Evolutionary conservation across 2,329 filamentous ascomycete species (phyloP).

Genomic region (Neodidymelliopsis sp.): DNA sequence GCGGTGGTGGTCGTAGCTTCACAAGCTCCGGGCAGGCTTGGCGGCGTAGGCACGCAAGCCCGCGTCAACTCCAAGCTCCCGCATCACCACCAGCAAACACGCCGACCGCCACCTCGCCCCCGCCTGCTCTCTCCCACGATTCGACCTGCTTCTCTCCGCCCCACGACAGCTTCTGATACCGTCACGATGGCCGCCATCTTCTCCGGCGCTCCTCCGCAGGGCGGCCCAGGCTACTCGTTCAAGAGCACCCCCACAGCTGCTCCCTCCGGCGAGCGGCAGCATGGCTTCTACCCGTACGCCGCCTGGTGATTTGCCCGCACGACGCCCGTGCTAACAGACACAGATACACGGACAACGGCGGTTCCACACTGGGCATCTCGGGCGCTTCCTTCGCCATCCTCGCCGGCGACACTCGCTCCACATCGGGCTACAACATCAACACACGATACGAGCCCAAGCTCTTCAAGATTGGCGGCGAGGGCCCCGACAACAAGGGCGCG

Average conservation of each 20-base stretch:
- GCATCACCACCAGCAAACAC: slow-evolving; percentile 31
- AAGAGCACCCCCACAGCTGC: slow-evolving; percentile 57
- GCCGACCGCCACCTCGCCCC: slow-evolving; percentile 23
- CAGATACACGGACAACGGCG: slow-evolving; percentile 97
- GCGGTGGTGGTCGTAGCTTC: slow-evolving; percentile 20
- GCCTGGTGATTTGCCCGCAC: neutral
- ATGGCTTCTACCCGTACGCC: slow-evolving; percentile 90
- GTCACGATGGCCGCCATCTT: slow-evolving; percentile 62
- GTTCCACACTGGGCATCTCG: slow-evolving; percentile 92
- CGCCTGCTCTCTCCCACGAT: slow-evolving; percentile 19
- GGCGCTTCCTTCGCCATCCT: slow-evolving; percentile 95
- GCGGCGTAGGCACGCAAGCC: slow-evolving; percentile 23
- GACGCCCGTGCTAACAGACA: slow-evolving; percentile 23
- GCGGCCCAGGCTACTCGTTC: slow-evolving; percentile 68
- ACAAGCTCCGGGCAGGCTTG: slow-evolving; percentile 17
- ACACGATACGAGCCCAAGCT: slow-evolving; percentile 94
- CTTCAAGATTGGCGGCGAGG: slow-evolving; percentile 94
- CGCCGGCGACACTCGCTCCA: slow-evolving; percentile 95
- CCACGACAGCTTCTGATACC: slow-evolving; percentile 7
- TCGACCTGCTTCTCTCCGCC: neutral
- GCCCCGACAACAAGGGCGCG: slow-evolving; percentile 82
- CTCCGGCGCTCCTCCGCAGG: slow-evolving; percentile 58
- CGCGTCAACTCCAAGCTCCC: slow-evolving; percentile 40
- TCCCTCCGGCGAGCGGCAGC: slow-evolving; percentile 66
- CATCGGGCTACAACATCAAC: slow-evolving; percentile 97